A percentile compares a stretch with the other conserved stretches of the same genome.
These are phyloP conservation scores for Didymella lethalis DNA, from an alignment of 2,329 filamentous ascomycete species.

Conservation along the genomic window DNA sequence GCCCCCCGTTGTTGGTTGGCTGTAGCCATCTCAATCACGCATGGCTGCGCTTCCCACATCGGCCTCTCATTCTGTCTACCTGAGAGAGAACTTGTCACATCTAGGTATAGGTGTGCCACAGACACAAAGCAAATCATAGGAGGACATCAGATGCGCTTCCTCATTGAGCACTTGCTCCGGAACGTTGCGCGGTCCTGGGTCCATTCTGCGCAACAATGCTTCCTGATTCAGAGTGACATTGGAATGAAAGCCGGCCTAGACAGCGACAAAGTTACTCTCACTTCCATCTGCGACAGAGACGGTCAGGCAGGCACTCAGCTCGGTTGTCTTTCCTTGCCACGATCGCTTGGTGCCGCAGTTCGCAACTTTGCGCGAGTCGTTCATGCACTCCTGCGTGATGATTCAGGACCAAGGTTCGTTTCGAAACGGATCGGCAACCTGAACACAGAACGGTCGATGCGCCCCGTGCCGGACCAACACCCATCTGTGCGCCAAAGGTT, in stretches of 20 bases:
- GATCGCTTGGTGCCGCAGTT: constrained; percentile 2
- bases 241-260: constrained; percentile 11
- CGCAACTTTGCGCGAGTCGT: constrained; percentile 17
- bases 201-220: constrained; percentile 14
- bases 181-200: constrained; percentile 11
- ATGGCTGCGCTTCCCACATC: constrained; percentile 7
- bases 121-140: constrained; percentile 13
- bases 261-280: constrained; percentile 8
- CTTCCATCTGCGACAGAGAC: background rate
- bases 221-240: constrained; percentile 14
- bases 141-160: constrained; percentile 10
- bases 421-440: constrained; percentile 20
- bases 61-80: constrained; percentile 3
- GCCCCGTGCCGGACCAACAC: constrained; percentile 10
- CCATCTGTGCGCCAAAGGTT: constrained; percentile 14
- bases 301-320: constrained; percentile 3
- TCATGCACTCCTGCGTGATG: constrained; percentile 15
- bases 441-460: constrained; percentile 8
- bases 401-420: constrained; percentile 18
- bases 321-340: constrained; percentile 10
- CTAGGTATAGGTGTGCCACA: constrained; percentile 11
- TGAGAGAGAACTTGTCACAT: constrained; percentile 9
- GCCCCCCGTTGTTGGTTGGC: constrained; percentile 9
- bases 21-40: background rate
- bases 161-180: constrained; percentile 14